Conservation (phyloP, 1,284 basidiomycete species). For the Salmacisia buchloeana region DNA sequence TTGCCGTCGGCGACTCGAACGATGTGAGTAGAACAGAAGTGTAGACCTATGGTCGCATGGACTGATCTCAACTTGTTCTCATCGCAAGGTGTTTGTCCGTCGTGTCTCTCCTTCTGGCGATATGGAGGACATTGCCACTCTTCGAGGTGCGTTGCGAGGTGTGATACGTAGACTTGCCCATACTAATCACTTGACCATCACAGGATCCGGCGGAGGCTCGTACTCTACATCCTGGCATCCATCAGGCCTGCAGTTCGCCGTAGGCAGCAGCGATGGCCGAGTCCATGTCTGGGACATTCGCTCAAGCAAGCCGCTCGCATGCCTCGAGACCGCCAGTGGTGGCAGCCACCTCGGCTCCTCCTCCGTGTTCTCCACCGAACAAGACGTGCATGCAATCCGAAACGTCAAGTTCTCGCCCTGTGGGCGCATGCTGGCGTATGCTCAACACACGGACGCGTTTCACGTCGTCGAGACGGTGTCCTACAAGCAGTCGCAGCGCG, state of each 20-base stretch:
- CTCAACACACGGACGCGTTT: constrained; percentile 31
- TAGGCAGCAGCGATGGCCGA: constrained; percentile 76
- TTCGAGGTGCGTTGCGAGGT: not conserved
- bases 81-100: constrained; percentile 12
- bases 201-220: constrained; percentile 56
- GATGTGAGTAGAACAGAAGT: constrained; percentile 64
- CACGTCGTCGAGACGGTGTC: constrained; percentile 30
- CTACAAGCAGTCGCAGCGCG: constrained; percentile 17
- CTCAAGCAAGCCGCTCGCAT: constrained; percentile 36
- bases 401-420: constrained; percentile 33
- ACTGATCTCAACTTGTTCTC: not conserved
- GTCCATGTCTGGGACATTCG: constrained; percentile 59
- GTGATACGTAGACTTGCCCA: not conserved
- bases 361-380: not conserved
- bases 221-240: constrained; percentile 77
- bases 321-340: constrained; percentile 22
- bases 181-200: constrained; percentile 13
- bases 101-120: constrained; percentile 23
- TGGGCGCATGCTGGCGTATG: constrained; percentile 35
- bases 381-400: constrained; percentile 29
- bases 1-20: constrained; percentile 78
- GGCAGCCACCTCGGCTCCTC: not conserved
- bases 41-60: constrained; percentile 51
- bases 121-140: constrained; percentile 23
- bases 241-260: constrained; percentile 74